Conservation (phyloP, 495 filamentous ascomycete genomes). For the Lasiosphaeria miniovina region DNA sequence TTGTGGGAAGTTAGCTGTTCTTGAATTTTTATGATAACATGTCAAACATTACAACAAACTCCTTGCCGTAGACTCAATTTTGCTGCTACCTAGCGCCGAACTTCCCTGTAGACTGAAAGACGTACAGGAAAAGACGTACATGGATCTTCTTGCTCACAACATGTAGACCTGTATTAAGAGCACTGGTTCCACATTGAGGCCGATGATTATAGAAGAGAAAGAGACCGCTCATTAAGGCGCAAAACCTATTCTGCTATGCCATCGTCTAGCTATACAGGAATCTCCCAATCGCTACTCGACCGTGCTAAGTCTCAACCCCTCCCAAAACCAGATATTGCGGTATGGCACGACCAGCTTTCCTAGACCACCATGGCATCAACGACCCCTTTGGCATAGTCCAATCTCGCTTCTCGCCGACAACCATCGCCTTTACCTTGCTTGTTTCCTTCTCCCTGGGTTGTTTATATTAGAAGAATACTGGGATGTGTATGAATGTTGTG, state of each 20-base stretch:
- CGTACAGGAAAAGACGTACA: too few species aligned
- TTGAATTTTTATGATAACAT: too few species aligned
- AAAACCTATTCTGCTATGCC: constrained; percentile 13
- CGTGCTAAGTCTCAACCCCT: constrained; percentile 14
- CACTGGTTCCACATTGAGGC: too few species aligned
- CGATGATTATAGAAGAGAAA: constrained; percentile 4
- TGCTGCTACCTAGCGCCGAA: too few species aligned
- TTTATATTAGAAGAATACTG: neutral
- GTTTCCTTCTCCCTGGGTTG: constrained; percentile 8
- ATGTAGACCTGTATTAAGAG: too few species aligned
- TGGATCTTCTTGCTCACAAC: too few species aligned
- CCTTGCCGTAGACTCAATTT: too few species aligned
- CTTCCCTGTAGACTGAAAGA: too few species aligned
- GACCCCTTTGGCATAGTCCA: constrained; percentile 32
- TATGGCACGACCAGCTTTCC: constrained; percentile 33
- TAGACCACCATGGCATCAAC: constrained; percentile 30
- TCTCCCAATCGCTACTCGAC: constrained; percentile 4
- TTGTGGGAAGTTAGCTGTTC: neutral
- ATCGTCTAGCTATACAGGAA: constrained; percentile 15
- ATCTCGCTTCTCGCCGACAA: constrained; percentile 19
- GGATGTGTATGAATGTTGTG: neutral
- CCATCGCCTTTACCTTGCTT: constrained; percentile 16
- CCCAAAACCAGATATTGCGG: constrained; percentile 24
- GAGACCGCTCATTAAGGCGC: constrained; percentile 11
- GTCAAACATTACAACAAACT: neutral